phyloP scores from a whole-genome alignment of 2,329 filamentous ascomycete species.

The Pestalotiopsis sp. region DNA sequence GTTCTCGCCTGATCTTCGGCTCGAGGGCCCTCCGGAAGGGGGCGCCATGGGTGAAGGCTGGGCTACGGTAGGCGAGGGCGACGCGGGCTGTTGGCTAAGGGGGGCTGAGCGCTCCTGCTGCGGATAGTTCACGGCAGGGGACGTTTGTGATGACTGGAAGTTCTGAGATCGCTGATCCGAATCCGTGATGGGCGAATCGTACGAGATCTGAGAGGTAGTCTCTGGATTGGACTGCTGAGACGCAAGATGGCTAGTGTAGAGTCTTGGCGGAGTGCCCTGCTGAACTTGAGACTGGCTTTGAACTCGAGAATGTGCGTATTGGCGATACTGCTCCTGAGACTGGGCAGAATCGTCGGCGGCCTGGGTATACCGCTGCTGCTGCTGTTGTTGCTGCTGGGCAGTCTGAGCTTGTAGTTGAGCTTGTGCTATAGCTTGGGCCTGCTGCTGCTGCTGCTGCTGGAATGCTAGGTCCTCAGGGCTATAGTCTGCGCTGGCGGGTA shows the following conservation, averaged over 20 bases:
- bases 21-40: slow-evolving; percentile 44
- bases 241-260: slow-evolving; percentile 31
- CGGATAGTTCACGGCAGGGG: slow-evolving; percentile 41
- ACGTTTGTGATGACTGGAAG: slow-evolving; percentile 46
- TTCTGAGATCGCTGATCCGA: slow-evolving; percentile 45
- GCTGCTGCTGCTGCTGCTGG: slow-evolving; percentile 40
- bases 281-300: slow-evolving; percentile 32
- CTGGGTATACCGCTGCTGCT: slow-evolving; percentile 40
- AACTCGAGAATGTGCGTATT: slow-evolving; percentile 33
- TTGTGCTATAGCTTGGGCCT: slow-evolving; percentile 19
- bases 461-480: slow-evolving; percentile 46
- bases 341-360: slow-evolving; percentile 42
- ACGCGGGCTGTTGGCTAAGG: slow-evolving; percentile 25
- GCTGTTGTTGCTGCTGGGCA: slow-evolving; percentile 36
- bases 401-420: slow-evolving; percentile 12
- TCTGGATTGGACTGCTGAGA: slow-evolving; percentile 55
- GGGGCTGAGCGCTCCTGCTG: slow-evolving; percentile 27
- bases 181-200: slow-evolving; percentile 60
- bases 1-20: slow-evolving; percentile 54
- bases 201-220: slow-evolving; percentile 64
- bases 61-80: slow-evolving; percentile 21
- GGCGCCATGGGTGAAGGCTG: slow-evolving; percentile 51
- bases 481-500: slow-evolving; percentile 51
- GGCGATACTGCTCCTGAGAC: slow-evolving; percentile 34
- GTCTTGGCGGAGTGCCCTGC: slow-evolving; percentile 25